Conservation (phyloP, 805 yeast genomes). For the Tetrapisispora nanseiensis region DNA sequence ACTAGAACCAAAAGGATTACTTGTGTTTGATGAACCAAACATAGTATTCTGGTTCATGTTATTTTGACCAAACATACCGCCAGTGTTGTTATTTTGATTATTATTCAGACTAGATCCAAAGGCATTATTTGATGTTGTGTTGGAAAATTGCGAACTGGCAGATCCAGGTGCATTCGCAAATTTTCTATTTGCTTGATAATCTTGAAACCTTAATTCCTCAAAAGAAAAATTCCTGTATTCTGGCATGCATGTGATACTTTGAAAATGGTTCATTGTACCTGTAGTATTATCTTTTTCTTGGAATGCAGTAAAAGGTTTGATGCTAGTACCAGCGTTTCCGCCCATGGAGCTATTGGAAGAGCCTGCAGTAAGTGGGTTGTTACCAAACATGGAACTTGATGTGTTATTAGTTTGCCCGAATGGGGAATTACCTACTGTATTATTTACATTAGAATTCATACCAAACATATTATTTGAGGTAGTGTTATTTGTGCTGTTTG, state of each 20-base stretch:
- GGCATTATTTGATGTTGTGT: constrained; percentile 15
- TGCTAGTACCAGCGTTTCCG: constrained; percentile 46
- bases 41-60: not conserved
- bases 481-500: constrained; percentile 7
- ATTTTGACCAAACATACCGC: constrained; percentile 4
- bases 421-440: constrained; percentile 7
- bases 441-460: constrained; percentile 16
- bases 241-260: constrained; percentile 80
- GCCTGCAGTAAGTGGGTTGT: constrained; percentile 15
- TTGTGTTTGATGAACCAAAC: constrained; percentile 16
- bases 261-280: constrained; percentile 49
- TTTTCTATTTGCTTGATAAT: constrained; percentile 57
- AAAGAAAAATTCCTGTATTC: constrained; percentile 72
- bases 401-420: constrained; percentile 2
- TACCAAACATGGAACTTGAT: constrained; percentile 7
- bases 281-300: constrained; percentile 61
- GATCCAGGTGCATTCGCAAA: constrained; percentile 13
- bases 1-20: constrained; percentile 11
- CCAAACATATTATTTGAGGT: constrained; percentile 31
- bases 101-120: constrained; percentile 9
- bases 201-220: constrained; percentile 85
- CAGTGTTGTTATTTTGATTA: constrained; percentile 7
- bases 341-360: constrained; percentile 7
- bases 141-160: constrained; percentile 10
- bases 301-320: constrained; percentile 57